Evolutionary conservation across 805 yeast genomes (phyloP), one percentile per base, ranked within the genome.

Genomic region (Metschnikowia aberdeeniae): DNA sequence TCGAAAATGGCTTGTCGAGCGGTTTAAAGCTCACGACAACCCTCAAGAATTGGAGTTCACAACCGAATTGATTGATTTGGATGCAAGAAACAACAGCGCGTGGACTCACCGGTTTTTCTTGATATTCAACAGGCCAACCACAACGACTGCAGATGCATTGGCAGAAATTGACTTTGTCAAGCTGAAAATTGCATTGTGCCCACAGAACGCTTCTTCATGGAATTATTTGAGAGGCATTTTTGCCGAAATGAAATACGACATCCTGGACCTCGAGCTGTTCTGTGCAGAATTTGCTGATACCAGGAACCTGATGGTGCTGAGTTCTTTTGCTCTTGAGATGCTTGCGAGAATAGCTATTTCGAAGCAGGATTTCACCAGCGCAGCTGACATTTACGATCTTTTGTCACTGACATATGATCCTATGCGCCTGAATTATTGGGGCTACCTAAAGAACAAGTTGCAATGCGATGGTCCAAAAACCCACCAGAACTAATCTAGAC

Each of bases 171-270:
- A 67, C 4, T 87, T 64, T 57, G 75, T 78, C 2, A 70, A 68
- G 53, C 57, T 51, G 1, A 62, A 71, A 45, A 85, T 92, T 17
- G 67, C 52, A 3, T 31, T 63, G 29, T 82, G 89, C 1, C 95
- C 97, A 0, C 88, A 86, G 36, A 92, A 93, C 60, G 81, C 85
- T 36, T 81, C 95, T 6, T 68, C 86, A 0, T 92, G 98, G 99
- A 84, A 84, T 56, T 93, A 92, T 59, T 62, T 89, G 13, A 59
- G 63, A 6, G 96, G 92, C 1, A 53, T 87, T 0, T 72, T 74
- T 54, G 46, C 49, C 19, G 56, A 54, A 36, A 54, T 52, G 36
- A 37, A 47, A 19, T 40, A 46, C 9, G 64, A 66, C 12, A 52
- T 78, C 7, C 35, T 46, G 0, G 72, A 66, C 0, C 59, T 83